phyloP scores from a whole-genome alignment of 768 basidiomycete genomes.

The Mycena olivaceomarginata region DNA sequence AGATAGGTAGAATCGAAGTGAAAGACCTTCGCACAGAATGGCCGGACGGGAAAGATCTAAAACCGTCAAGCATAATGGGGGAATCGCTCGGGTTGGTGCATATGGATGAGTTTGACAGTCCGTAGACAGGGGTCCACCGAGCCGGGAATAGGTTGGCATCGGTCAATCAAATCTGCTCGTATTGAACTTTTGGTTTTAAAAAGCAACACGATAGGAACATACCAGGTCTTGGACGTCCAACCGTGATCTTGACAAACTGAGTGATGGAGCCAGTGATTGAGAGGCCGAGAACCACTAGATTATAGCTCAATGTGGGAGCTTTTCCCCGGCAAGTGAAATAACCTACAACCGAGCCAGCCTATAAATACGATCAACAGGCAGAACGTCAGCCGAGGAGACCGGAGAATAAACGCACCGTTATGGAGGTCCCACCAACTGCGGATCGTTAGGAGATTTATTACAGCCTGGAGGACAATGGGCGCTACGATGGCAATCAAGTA shows the following conservation, averaged over 20 bases:
- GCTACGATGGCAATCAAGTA: slow-evolving; percentile 75
- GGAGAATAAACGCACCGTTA: slow-evolving; percentile 65
- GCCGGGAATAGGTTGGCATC: slow-evolving; percentile 83
- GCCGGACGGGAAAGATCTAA: slow-evolving; percentile 94
- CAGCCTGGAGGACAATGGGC: slow-evolving; percentile 81
- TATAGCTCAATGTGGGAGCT: slow-evolving; percentile 16
- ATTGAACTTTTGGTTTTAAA: slow-evolving; percentile 7
- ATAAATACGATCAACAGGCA: slow-evolving; percentile 10
- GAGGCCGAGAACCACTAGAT: slow-evolving; percentile 81
- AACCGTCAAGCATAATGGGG: slow-evolving; percentile 81
- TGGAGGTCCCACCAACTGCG: slow-evolving; percentile 95
- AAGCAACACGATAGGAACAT: neutral
- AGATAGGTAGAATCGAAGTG: neutral
- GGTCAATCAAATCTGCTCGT: slow-evolving; percentile 73
- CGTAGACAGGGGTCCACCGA: slow-evolving; percentile 81
- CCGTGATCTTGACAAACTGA: slow-evolving; percentile 89
- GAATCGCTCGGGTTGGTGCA: slow-evolving; percentile 84
- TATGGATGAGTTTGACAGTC: slow-evolving; percentile 83
- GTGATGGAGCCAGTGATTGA: slow-evolving; percentile 88
- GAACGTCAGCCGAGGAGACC: slow-evolving; percentile 21
- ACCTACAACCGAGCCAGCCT: slow-evolving; percentile 66
- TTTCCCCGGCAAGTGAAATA: slow-evolving; percentile 4
- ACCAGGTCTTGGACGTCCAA: slow-evolving; percentile 93
- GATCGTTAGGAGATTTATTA: slow-evolving; percentile 83
- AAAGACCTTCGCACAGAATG: slow-evolving; percentile 79